phyloP scores from a whole-genome alignment of 2,329 filamentous ascomycete species.

The Chrysoporthe cubensis region DNA sequence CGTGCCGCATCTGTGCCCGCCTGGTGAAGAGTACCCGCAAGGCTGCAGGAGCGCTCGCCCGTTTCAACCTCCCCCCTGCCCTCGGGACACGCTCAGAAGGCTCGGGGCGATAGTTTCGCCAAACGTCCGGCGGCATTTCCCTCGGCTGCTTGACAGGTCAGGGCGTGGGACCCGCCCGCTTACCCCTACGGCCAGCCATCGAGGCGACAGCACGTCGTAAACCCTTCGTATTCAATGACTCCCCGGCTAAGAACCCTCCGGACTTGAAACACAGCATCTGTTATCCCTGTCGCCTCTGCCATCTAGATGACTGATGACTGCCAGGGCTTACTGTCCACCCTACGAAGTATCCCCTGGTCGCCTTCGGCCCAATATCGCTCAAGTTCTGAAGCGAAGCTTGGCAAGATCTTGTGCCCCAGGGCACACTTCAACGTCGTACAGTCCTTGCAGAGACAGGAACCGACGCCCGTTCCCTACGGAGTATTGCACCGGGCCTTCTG shows the following conservation, averaged over 20 bases:
- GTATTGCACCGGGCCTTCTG: too few relatives aligned
- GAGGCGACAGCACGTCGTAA: neutral
- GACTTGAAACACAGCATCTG: neutral
- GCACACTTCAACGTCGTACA: neutral
- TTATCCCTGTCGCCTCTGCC: neutral
- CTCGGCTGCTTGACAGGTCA: neutral
- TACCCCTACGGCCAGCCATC: neutral
- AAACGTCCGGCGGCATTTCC: neutral
- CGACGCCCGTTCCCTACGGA: too few relatives aligned
- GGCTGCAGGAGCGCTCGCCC: slow-evolving; percentile 22
- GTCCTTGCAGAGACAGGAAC: too few relatives aligned
- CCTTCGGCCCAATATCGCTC: neutral
- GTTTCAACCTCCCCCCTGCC: slow-evolving; percentile 16
- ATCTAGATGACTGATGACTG: neutral
- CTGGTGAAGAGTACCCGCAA: slow-evolving; percentile 19
- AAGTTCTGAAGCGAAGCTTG: too few relatives aligned
- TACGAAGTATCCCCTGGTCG: too few relatives aligned
- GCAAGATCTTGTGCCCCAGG: too few relatives aligned
- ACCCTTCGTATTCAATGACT: neutral
- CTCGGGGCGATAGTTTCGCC: neutral
- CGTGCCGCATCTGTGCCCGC: neutral
- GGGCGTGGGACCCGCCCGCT: neutral
- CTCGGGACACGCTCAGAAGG: neutral
- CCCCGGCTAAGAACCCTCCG: neutral
- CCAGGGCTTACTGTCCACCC: too few relatives aligned